Evolutionary conservation across 768 basidiomycete genomes (phyloP).

Genomic region (Lepiota brunneoincarnata): DNA sequence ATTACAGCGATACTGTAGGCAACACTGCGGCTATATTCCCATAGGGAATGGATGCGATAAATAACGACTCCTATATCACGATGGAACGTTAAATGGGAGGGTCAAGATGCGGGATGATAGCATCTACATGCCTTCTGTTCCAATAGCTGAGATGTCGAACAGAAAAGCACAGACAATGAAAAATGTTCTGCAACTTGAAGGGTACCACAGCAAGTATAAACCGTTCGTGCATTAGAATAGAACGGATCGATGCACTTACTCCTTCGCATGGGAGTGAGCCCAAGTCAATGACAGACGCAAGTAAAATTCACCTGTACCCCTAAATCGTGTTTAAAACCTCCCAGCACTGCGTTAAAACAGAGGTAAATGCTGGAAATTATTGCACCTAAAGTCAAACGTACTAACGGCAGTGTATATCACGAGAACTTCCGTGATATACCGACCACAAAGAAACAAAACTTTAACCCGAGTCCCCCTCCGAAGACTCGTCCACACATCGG

Average conservation of each 20-base stretch:
- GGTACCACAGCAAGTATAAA: too few species aligned
- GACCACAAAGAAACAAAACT: background rate
- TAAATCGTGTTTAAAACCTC: background rate
- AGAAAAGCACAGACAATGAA: background rate
- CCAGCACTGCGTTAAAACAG: background rate
- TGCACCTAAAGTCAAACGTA: background rate
- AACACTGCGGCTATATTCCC: background rate
- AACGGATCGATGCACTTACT: background rate
- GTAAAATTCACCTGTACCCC: background rate
- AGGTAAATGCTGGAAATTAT: background rate
- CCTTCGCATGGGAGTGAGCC: background rate
- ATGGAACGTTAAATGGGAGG: background rate
- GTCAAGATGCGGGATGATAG: background rate
- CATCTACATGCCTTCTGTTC: conserved; percentile 5
- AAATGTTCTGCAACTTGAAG: background rate
- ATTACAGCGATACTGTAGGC: background rate
- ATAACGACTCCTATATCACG: background rate
- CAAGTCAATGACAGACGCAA: background rate
- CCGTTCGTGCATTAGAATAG: background rate
- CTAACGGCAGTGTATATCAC: background rate
- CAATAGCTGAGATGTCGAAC: background rate
- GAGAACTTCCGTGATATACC: background rate
- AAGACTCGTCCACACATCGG: background rate
- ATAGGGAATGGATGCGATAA: conserved; percentile 1
- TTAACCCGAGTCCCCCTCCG: background rate